phyloP scores from a whole-genome alignment of 352 stramenopile species.

The Phytophthora constricta region DNA sequence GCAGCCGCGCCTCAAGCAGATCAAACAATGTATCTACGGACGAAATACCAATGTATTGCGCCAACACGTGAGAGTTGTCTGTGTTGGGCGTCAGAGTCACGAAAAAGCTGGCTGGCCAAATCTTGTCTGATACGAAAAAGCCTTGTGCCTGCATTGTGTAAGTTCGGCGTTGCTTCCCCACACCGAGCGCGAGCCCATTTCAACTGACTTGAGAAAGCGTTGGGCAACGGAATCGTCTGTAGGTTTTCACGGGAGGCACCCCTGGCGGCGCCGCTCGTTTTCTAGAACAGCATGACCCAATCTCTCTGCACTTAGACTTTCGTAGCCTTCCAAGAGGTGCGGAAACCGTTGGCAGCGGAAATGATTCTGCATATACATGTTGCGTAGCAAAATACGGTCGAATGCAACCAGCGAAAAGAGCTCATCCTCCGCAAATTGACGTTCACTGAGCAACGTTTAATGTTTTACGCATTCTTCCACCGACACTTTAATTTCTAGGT shows the following conservation, averaged over 20 bases:
- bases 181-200: background rate
- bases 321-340: background rate
- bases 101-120: slow-evolving; percentile 17
- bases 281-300: slow-evolving; percentile 1
- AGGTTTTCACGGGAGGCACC: background rate
- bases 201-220: slow-evolving; percentile 1
- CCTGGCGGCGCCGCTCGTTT: slow-evolving; percentile 11
- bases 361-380: slow-evolving; percentile 11
- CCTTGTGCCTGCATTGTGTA: slow-evolving; percentile 1
- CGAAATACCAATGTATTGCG: slow-evolving; percentile 9
- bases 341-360: slow-evolving; percentile 13
- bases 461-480: slow-evolving; percentile 18
- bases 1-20: background rate
- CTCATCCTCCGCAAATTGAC: slow-evolving; percentile 23
- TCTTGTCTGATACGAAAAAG: slow-evolving; percentile 8
- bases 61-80: slow-evolving; percentile 5
- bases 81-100: slow-evolving; percentile 13
- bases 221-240: background rate
- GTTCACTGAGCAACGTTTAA: slow-evolving; percentile 13
- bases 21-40: slow-evolving; percentile 9
- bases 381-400: slow-evolving; percentile 9
- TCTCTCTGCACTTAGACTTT: background rate
- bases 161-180: slow-evolving; percentile 13
- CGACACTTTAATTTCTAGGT: background rate
- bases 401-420: slow-evolving; percentile 18